Conservation (phyloP, 495 filamentous ascomycete genomes). For the Hyaloscypha bicolor region DNA sequence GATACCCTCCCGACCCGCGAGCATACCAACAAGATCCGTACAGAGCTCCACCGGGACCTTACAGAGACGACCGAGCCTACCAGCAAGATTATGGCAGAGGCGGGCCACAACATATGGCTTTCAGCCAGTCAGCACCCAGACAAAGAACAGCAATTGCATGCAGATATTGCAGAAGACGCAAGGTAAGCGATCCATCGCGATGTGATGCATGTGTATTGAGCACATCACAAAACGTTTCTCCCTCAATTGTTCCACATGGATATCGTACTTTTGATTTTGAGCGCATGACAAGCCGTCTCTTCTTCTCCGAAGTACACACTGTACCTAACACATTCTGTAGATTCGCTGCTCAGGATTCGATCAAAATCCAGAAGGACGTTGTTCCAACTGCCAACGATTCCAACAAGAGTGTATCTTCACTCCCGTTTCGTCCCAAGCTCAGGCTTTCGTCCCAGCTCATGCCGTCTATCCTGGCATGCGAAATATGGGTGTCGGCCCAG, state of each 20-base stretch:
- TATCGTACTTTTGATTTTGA: not conserved
- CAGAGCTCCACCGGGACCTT: conserved; percentile 18
- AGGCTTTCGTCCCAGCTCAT: conserved; percentile 83
- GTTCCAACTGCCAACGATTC: conserved; percentile 79
- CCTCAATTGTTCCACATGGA: not conserved
- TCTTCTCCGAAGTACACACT: not conserved
- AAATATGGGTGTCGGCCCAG: conserved; percentile 46
- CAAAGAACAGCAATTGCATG: conserved; percentile 87
- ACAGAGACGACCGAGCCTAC: conserved; percentile 30
- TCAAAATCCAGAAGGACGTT: conserved; percentile 73
- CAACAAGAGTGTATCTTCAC: conserved; percentile 87
- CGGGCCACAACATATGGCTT: conserved; percentile 31
- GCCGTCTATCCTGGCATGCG: conserved; percentile 66
- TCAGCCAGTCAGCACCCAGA: conserved; percentile 65
- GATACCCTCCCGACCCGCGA: conserved; percentile 28
- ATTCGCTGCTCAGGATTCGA: conserved; percentile 88
- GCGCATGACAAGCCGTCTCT: not conserved
- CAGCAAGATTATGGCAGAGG: conserved; percentile 31
- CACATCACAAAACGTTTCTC: no score
- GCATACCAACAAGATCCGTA: conserved; percentile 27
- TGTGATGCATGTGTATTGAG: no score
- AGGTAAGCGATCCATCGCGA: conserved; percentile 54
- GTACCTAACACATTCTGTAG: conserved; percentile 42
- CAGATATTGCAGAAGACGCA: conserved; percentile 78
- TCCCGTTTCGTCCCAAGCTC: conserved; percentile 78